phyloP scores from a whole-genome alignment of 176 grass and related monocot genomes.

The Typha latifolia region DNA sequence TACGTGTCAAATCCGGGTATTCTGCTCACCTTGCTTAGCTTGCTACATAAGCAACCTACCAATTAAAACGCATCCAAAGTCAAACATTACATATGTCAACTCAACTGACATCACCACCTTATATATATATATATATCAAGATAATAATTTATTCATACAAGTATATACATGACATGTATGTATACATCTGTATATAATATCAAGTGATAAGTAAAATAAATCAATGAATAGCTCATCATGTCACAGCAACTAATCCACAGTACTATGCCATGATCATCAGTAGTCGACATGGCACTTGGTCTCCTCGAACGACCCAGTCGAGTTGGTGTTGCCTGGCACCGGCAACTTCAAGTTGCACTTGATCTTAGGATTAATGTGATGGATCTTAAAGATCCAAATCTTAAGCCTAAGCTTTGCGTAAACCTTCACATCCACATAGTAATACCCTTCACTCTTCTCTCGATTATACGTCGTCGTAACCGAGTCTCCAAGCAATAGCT shows the following conservation, averaged over 20 bases:
- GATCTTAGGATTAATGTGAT: constrained; percentile 38
- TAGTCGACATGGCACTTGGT: constrained; percentile 51
- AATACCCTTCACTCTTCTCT: constrained; percentile 53
- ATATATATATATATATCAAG: too few relatives aligned
- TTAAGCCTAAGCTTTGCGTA: constrained; percentile 36
- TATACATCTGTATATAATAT: background rate
- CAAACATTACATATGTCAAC: constrained; percentile 8
- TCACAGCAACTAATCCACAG: background rate
- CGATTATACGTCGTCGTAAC: constrained; percentile 29
- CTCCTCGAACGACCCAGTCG: constrained; percentile 11
- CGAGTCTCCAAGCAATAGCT: constrained; percentile 5
- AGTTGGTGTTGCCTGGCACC: constrained; percentile 20
- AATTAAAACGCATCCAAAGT: too few relatives aligned
- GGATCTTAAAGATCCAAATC: constrained; percentile 39
- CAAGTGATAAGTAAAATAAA: constrained; percentile 11
- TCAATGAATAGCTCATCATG: too few relatives aligned
- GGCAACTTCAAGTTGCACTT: constrained; percentile 52
- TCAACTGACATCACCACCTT: background rate
- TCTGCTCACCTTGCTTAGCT: too few relatives aligned
- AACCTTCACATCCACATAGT: constrained; percentile 50
- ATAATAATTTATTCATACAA: too few relatives aligned
- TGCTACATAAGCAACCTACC: background rate
- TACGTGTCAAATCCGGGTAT: background rate
- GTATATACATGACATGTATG: too few relatives aligned
- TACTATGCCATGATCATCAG: constrained; percentile 20